Evolutionary conservation across 345 rosid species (phyloP), one percentile per base, ranked within the genome.

Genomic region (Rhizophora mangle): DNA sequence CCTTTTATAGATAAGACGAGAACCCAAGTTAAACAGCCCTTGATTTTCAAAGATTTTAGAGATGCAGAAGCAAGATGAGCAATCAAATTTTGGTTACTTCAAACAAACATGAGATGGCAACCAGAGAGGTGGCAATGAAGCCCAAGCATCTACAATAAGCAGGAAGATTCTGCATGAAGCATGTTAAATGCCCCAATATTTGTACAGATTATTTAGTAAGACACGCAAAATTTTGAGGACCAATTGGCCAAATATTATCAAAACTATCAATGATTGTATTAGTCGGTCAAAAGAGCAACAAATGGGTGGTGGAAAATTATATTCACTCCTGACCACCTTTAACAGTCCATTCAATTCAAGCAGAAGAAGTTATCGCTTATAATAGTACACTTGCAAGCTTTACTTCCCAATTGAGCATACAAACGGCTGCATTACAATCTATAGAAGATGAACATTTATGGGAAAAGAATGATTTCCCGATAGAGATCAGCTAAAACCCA

Each of bases 401-500:
- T 13, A 5, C 49, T 43, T 43, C 49, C 49, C 49, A 3, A 43
- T 43, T 43, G 49, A 8, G 37, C 37, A 34, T 34, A 34, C 37
- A 34, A 34, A 34, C 1, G 18, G 18, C 5, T 13, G 49, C 5
- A 13, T 43, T 11, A 43, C 66, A 68, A 68, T 63, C 62, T 4
- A 61, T 54, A 27, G 20, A 22, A n/a, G 67, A 26, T 6, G 29
- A 61, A 32, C 47, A 46, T 36, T 22, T 47, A 66, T 4, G 58
- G 13, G 20, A 47, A 64, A 51, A 64, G 4, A 36, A n/a, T 37
- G 68, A 49, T 65, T 68, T 34, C 39, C 61, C 69, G 51, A 30
- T 8, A 59, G 67, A 62, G 39, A 56, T 27, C 16, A 60, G 68
- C 71, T 29, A 63, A 59, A 52, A 2, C 55, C 21, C 62, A 59